Evolutionary conservation across 1,284 basidiomycete genomes (phyloP), one percentile per base, ranked within the genome.

Genomic region (Chalciporus sp.): DNA sequence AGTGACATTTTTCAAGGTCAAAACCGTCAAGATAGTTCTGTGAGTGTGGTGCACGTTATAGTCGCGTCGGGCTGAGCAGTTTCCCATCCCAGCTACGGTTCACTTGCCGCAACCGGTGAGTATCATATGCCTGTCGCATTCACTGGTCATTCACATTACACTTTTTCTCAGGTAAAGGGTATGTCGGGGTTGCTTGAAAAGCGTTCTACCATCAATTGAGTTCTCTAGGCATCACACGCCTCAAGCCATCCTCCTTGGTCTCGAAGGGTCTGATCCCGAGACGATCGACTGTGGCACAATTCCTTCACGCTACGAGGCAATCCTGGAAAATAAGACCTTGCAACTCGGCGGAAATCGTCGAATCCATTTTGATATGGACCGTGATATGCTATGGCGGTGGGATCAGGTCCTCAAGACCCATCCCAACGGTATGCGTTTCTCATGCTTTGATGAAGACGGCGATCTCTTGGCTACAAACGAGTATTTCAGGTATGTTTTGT

Each of bases 391-490:
- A 42, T 95, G 95, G 93, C 81, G 88, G 47, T 95, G 87, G 85
- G 90, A 93, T 61, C 84, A 85, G 52, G 87, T 90, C 19, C 79
- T 91, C 26, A 86, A 86, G 69, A 89, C 87, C 0, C 88, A 91
- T 67, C 90, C 93, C 0, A 95, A 95, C 66, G 95, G 95, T 27
- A 94, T 98, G 83, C 82, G 93, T 4, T 96, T 98, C 70, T 90
- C 89, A 45, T 91, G 87, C 16, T 98, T 95, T 63, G 86, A 83
- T 55, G 76, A 81, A 42, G 76, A 88, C 11, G 95, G 96, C 0
- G 85, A 93, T 61, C 75, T 98, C 60, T 76, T 98, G 50, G 95
- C 95, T 0, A 96, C 92, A 12, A 98, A 98, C 65, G 92, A 95
- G 67, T 98, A 96, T 67, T 98, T 94, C 66, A 86, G 82, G 82